Conservation (phyloP, 495 filamentous ascomycete genomes). For the Baudoinia panamericana region DNA sequence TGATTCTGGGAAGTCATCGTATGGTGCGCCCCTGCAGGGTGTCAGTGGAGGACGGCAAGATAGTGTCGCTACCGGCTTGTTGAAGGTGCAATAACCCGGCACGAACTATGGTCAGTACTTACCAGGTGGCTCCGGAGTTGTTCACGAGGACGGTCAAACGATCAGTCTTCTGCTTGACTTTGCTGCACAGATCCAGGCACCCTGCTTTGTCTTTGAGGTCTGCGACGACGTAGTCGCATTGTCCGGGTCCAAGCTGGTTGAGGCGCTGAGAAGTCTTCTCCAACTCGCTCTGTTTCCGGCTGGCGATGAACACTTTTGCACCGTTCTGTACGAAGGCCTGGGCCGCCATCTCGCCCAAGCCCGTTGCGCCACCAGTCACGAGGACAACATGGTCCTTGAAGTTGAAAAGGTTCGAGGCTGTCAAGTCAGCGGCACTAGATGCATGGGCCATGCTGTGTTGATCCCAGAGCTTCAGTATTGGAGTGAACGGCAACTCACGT, state of each 20-base stretch:
- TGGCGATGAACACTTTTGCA: conserved; percentile 26
- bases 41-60: neutral
- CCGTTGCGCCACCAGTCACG: conserved; percentile 28
- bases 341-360: conserved; percentile 30
- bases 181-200: conserved; percentile 17
- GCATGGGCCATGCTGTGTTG: conserved; percentile 20
- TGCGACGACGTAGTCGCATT: conserved; percentile 25
- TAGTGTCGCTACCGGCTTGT: too few species aligned
- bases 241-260: conserved; percentile 26
- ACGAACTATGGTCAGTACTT: neutral
- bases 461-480: too few species aligned
- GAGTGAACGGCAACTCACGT: too few species aligned
- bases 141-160: conserved; percentile 26
- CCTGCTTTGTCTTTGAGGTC: conserved; percentile 26
- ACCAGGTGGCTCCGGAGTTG: conserved; percentile 27
- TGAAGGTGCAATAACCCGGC: neutral
- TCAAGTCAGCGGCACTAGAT: conserved; percentile 18
- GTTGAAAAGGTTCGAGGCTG: conserved; percentile 24
- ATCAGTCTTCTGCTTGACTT: conserved; percentile 24
- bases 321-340: conserved; percentile 31
- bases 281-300: conserved; percentile 29
- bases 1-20: conserved; percentile 27
- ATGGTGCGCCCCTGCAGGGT: conserved; percentile 22
- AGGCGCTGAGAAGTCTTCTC: conserved; percentile 24
- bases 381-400: conserved; percentile 26